Conservation (phyloP, 2,329 filamentous ascomycete species). For the Talaromyces sp. region DNA sequence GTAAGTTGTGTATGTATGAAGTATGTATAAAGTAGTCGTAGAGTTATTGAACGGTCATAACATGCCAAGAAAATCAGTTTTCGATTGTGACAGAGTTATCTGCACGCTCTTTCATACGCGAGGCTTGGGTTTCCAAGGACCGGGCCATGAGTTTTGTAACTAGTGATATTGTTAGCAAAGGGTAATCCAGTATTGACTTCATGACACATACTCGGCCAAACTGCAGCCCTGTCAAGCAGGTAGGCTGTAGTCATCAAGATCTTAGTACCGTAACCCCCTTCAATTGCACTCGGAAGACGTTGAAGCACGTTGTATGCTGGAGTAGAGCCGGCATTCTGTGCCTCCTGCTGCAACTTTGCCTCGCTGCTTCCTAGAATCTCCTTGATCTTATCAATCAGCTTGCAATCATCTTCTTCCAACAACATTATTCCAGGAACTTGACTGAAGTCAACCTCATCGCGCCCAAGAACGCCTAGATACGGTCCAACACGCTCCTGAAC, state of each 20-base stretch:
- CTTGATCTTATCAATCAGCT: slow-evolving; percentile 76
- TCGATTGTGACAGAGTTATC: slow-evolving; percentile 33
- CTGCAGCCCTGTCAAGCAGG: slow-evolving; percentile 81
- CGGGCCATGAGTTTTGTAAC: slow-evolving; percentile 68
- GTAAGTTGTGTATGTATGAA: slow-evolving; percentile 3
- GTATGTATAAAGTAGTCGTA: slow-evolving; percentile 9
- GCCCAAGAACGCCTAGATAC: slow-evolving; percentile 81
- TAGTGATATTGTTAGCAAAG: slow-evolving; percentile 26
- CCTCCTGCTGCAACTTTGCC: slow-evolving; percentile 66
- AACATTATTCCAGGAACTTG: slow-evolving; percentile 86
- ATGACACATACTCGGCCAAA: slow-evolving; percentile 75
- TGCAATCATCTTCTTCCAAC: slow-evolving; percentile 85
- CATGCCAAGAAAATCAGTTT: slow-evolving; percentile 21
- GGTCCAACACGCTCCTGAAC: slow-evolving; percentile 91
- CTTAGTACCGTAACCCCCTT: slow-evolving; percentile 77
- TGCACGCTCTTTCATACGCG: slow-evolving; percentile 60
- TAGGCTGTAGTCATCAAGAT: slow-evolving; percentile 79
- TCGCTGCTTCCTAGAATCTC: slow-evolving; percentile 75
- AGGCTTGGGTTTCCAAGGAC: slow-evolving; percentile 62
- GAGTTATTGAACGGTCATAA: slow-evolving; percentile 1
- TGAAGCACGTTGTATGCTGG: slow-evolving; percentile 51
- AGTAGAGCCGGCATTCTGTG: slow-evolving; percentile 53
- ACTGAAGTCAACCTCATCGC: slow-evolving; percentile 71
- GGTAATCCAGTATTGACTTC: not conserved
- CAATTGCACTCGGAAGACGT: slow-evolving; percentile 56